A percentile compares a stretch with the other conserved stretches of the same genome.
These are phyloP conservation scores for Tympanopsis confertula DNA, from an alignment of 2,329 filamentous ascomycete genomes.

Conservation along the genomic window DNA sequence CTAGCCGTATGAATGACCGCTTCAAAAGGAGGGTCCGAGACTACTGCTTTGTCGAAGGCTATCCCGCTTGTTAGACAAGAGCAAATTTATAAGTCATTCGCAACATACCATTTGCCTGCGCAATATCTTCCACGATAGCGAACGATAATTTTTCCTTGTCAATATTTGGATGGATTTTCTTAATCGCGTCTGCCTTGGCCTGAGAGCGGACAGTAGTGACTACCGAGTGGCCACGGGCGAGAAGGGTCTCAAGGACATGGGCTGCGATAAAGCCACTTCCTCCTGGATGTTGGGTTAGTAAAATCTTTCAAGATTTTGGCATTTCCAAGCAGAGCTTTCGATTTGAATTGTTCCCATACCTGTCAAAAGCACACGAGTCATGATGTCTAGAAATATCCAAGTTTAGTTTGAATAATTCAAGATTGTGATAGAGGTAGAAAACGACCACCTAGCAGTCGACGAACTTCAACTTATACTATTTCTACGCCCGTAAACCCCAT, in stretches of 20 bases:
- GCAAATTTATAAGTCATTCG: no score
- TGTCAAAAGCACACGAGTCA: no score
- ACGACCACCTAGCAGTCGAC: no score
- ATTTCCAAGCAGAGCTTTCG: no score
- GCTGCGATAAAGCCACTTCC: constrained; percentile 43
- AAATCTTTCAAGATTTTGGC: no score
- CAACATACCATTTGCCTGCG: constrained; percentile 40
- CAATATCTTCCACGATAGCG: constrained; percentile 23
- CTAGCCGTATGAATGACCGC: constrained; percentile 28
- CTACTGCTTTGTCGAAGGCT: constrained; percentile 61
- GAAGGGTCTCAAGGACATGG: constrained; percentile 41
- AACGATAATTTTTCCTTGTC: constrained; percentile 16
- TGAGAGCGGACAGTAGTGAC: constrained; percentile 44
- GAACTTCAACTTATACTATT: no score
- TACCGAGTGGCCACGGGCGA: constrained; percentile 35
- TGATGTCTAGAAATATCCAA: no score
- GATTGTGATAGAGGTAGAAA: no score
- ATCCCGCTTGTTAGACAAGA: no score
- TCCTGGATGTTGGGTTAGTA: constrained; percentile 16
- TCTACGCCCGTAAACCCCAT: no score
- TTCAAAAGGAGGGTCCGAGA: constrained; percentile 27
- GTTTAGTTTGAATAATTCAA: no score
- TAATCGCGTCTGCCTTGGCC: constrained; percentile 38
- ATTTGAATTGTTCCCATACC: no score
- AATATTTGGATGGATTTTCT: constrained; percentile 30